A percentile compares a stretch with the other conserved stretches of the same genome.
phyloP scores from a whole-genome alignment of 2,329 filamentous ascomycete species.

The Chaetomiaceae sp. region DNA sequence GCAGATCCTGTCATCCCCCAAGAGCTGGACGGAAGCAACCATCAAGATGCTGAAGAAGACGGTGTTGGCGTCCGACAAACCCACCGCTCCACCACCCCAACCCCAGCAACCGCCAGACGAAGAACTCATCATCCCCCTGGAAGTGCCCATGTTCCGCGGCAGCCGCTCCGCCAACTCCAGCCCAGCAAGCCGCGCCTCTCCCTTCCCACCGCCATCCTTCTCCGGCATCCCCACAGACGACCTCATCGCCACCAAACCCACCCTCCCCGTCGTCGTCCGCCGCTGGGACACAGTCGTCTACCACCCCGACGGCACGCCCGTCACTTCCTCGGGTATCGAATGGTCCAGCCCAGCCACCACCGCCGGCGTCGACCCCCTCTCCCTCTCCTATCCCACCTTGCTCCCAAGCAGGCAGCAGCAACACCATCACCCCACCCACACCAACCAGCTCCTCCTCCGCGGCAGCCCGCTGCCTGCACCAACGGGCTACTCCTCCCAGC shows the following conservation, averaged over 20 bases:
- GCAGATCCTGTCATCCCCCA: slow-evolving; percentile 30
- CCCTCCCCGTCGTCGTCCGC: slow-evolving; percentile 17
- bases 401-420: slow-evolving; percentile 19
- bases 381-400: slow-evolving; percentile 23
- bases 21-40: slow-evolving; percentile 32
- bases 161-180: slow-evolving; percentile 33
- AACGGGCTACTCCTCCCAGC: slow-evolving; percentile 45
- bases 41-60: slow-evolving; percentile 31
- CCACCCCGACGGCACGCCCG: slow-evolving; percentile 22
- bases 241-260: slow-evolving; percentile 2
- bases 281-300: slow-evolving; percentile 29
- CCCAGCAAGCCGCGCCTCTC: slow-evolving; percentile 26
- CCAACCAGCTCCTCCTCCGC: slow-evolving; percentile 26
- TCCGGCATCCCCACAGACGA: slow-evolving; percentile 12
- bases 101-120: slow-evolving; percentile 7
- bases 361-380: slow-evolving; percentile 26
- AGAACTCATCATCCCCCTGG: slow-evolving; percentile 10
- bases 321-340: slow-evolving; percentile 23
- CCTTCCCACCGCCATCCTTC: slow-evolving; percentile 29
- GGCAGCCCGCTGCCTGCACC: slow-evolving; percentile 24
- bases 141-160: slow-evolving; percentile 28
- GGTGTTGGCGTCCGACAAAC: slow-evolving; percentile 11
- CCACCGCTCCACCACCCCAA: neutral
- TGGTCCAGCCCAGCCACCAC: slow-evolving; percentile 3
- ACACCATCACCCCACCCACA: neutral